Evolutionary conservation across 73 alveolate species (phyloP).

Genomic region (Tetrahymena malaccensis): DNA sequence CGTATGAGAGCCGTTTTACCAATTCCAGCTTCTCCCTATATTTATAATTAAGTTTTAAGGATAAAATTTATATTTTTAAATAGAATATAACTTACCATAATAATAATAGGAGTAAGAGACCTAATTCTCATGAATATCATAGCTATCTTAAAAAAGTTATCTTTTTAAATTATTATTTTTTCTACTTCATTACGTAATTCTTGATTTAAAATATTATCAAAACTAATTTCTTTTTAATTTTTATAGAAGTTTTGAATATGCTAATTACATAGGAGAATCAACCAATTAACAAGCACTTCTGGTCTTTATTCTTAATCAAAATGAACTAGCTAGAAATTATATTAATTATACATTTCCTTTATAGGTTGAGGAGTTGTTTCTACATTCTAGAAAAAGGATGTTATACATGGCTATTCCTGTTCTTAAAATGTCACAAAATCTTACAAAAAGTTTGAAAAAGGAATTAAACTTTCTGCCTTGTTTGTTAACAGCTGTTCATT

Average conservation of each 20-base stretch:
- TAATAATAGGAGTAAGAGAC: conserved; percentile 55
- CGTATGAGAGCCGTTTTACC: conserved; percentile 67
- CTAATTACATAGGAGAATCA: not conserved
- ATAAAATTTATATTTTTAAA: not conserved
- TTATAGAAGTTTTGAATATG: not conserved
- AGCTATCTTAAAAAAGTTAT: conserved; percentile 65
- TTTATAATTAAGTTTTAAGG: no score
- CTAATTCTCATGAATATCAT: conserved; percentile 48
- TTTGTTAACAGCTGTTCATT: not conserved
- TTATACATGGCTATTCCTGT: not conserved
- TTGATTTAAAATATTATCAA: not conserved
- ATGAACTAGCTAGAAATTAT: not conserved
- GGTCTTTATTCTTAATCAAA: not conserved
- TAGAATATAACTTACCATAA: conserved; percentile 25
- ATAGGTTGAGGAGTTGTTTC: not conserved
- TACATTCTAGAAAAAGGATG: not conserved
- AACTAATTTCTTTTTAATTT: not conserved
- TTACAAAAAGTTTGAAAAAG: not conserved
- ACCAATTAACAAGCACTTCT: not conserved
- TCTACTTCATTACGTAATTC: not conserved
- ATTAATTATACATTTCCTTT: not conserved
- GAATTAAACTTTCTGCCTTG: not conserved
- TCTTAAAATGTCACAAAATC: not conserved
- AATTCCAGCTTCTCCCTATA: conserved; percentile 68
- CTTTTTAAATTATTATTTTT: conserved; percentile 4